A percentile compares a stretch with the other conserved stretches of the same genome.
Evolutionary conservation across 257 asterid genomes (phyloP).

Genomic region (Solanum pinnatisectum): DNA sequence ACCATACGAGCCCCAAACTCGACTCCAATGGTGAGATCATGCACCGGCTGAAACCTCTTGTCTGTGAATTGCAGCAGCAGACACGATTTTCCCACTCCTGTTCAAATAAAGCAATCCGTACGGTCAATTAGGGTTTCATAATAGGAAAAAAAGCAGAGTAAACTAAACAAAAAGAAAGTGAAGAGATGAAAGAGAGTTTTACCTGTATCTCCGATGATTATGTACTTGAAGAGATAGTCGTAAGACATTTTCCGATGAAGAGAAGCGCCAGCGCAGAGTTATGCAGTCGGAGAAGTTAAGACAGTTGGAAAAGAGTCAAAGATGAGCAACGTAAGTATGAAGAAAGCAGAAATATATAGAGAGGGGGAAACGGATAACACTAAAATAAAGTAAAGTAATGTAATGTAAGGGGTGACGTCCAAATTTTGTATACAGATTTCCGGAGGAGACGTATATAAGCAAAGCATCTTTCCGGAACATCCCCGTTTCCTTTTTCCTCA

Average conservation of each 20-base stretch:
- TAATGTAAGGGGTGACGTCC: background rate
- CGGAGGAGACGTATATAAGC: background rate
- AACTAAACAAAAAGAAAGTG: background rate
- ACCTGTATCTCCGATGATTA: constrained; percentile 78
- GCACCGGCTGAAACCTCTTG: constrained; percentile 21
- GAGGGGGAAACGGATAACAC: background rate
- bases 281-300: background rate
- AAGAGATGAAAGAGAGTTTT: background rate
- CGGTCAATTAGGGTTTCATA: background rate
- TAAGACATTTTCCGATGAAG: constrained; percentile 45
- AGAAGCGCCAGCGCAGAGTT: background rate
- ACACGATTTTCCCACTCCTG: constrained; percentile 16
- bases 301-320: background rate
- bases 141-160: background rate
- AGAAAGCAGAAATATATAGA: background rate
- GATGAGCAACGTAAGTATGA: background rate
- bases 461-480: background rate
- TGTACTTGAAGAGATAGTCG: constrained; percentile 75
- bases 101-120: background rate
- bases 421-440: background rate
- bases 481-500: background rate
- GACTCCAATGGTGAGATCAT: constrained; percentile 15
- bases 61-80: constrained; percentile 14
- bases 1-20: constrained; percentile 21
- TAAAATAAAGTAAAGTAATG: background rate